phyloP scores from a whole-genome alignment of 495 filamentous ascomycete species.

The Talaromyces borbonicus region DNA sequence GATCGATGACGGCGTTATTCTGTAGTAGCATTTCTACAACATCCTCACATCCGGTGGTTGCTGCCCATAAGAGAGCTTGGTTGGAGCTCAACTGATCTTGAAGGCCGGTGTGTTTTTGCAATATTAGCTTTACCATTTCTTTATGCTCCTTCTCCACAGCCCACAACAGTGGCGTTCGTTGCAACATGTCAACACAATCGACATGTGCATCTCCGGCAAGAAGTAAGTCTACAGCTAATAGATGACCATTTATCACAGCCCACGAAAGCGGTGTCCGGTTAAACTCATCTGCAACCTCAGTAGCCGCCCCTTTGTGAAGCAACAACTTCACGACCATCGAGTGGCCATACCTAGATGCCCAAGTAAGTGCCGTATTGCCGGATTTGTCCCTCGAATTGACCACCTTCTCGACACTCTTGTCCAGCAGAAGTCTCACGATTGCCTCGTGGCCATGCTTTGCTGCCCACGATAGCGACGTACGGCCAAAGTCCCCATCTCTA shows the following conservation, averaged over 20 bases:
- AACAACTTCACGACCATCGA: conserved; percentile 14
- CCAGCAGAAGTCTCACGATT: conserved; percentile 12
- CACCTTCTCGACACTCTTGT: conserved; percentile 12
- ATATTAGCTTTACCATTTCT: conserved; percentile 14
- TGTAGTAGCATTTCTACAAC: conserved; percentile 14
- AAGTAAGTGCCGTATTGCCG: conserved; percentile 7
- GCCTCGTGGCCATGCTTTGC: conserved; percentile 16
- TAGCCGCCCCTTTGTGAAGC: conserved; percentile 11
- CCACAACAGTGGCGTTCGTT: conserved; percentile 11
- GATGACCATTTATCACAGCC: conserved; percentile 12
- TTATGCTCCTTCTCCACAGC: conserved; percentile 9
- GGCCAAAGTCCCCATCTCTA: conserved; percentile 13
- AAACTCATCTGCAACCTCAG: conserved; percentile 10
- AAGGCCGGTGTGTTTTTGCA: conserved; percentile 8
- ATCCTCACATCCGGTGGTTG: background rate
- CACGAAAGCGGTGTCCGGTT: conserved; percentile 18
- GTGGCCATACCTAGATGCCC: conserved; percentile 11
- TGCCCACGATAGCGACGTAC: conserved; percentile 17
- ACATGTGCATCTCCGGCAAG: conserved; percentile 10
- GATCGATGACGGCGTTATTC: conserved; percentile 14
- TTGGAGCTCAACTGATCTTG: conserved; percentile 4
- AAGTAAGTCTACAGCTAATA: conserved; percentile 14
- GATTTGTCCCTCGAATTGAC: conserved; percentile 14
- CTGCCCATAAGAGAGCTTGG: conserved; percentile 8
- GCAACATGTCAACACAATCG: conserved; percentile 1